A percentile compares a stretch with the other conserved stretches of the same genome.
phyloP scores from a whole-genome alignment of 495 filamentous ascomycete species.

The Tuber indicum region DNA sequence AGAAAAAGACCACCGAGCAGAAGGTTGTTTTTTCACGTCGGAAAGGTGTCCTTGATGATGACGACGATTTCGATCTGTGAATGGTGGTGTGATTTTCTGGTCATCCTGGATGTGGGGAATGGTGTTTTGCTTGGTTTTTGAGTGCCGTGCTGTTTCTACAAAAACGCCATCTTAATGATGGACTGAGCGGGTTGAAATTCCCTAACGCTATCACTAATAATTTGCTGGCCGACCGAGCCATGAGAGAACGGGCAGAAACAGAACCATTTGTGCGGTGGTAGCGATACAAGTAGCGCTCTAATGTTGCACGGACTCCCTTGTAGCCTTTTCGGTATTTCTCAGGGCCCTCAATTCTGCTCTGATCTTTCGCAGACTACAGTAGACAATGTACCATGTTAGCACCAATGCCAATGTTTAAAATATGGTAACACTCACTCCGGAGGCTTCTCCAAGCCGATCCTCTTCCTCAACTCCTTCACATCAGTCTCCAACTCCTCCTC shows the following conservation, averaged over 20 bases:
- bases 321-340: slow-evolving; percentile 60
- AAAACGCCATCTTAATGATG: neutral
- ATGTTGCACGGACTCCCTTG: slow-evolving; percentile 8
- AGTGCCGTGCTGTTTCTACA: neutral
- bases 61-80: slow-evolving; percentile 72
- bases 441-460: slow-evolving; percentile 78
- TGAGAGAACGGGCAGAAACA: neutral
- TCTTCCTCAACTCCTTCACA: slow-evolving; percentile 64
- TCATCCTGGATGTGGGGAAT: neutral
- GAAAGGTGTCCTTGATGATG: slow-evolving; percentile 79
- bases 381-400: neutral
- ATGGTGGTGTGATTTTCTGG: slow-evolving; percentile 24
- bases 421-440: slow-evolving; percentile 53
- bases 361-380: slow-evolving; percentile 60
- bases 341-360: slow-evolving; percentile 61
- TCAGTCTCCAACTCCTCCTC: slow-evolving; percentile 87
- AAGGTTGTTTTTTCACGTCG: slow-evolving; percentile 79
- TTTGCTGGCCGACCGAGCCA: neutral
- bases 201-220: neutral
- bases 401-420: neutral
- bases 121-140: neutral
- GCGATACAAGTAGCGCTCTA: neutral
- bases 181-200: neutral
- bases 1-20: slow-evolving; percentile 56
- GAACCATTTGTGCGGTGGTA: neutral